A percentile compares a stretch with the other conserved stretches of the same genome.
Evolutionary conservation across 192 early-diverging fungal species (phyloP).

Genomic region (Mortierella alpina): DNA sequence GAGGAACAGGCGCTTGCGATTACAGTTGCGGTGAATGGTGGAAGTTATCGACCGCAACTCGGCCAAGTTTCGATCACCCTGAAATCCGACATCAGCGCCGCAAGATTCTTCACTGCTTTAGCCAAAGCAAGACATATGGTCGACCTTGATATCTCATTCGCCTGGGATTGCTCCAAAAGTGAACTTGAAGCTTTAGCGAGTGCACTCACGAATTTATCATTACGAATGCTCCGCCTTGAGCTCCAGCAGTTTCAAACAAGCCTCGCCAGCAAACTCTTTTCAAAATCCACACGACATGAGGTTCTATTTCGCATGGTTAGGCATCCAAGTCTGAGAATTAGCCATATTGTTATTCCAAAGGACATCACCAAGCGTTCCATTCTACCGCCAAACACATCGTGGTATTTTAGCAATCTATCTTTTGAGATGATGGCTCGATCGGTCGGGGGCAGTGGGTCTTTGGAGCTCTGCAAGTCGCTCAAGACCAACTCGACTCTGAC

Average conservation of each 20-base stretch:
- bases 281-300: neutral
- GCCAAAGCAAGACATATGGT: neutral
- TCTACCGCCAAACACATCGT: neutral
- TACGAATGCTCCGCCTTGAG: neutral
- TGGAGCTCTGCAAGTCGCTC: neutral
- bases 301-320: neutral
- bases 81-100: neutral
- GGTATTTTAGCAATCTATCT: neutral
- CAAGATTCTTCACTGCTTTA: neutral
- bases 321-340: neutral
- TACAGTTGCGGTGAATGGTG: neutral
- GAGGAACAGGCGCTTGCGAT: neutral
- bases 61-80: neutral
- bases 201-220: neutral
- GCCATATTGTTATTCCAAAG: neutral
- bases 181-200: neutral
- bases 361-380: neutral
- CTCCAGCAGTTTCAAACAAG: neutral
- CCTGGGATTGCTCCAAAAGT: neutral
- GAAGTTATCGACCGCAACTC: neutral
- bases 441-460: neutral
- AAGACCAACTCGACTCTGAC: slow-evolving; percentile 3
- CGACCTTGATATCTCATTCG: neutral
- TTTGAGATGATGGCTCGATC: neutral
- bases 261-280: neutral